Conservation (phyloP, 345 rosid genomes). For the Alliaria petiolata region DNA sequence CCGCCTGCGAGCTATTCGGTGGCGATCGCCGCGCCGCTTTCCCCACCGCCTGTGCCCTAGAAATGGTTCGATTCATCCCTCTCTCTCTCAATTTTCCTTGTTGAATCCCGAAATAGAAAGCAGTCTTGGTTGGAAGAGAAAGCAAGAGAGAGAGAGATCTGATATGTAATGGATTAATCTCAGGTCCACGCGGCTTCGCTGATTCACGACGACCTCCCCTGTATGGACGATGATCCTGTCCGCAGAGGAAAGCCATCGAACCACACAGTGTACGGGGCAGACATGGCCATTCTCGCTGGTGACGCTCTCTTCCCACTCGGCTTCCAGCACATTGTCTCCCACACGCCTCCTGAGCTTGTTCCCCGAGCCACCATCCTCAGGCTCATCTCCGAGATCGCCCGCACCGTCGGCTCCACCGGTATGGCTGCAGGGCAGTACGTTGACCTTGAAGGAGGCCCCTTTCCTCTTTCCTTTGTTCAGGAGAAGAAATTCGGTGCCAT, state of each 20-base stretch:
- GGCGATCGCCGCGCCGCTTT: slow-evolving; percentile 75
- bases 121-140: background rate
- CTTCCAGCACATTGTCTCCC: slow-evolving; percentile 77
- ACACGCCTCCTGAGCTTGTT: slow-evolving; percentile 65
- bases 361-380: slow-evolving; percentile 61
- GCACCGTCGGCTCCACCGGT: slow-evolving; percentile 86
- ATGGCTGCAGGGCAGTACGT: slow-evolving; percentile 98
- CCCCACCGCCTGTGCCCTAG: slow-evolving; percentile 97
- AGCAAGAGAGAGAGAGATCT: background rate
- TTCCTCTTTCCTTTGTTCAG: slow-evolving; percentile 53
- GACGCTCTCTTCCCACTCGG: slow-evolving; percentile 97
- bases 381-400: slow-evolving; percentile 86
- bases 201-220: slow-evolving; percentile 93
- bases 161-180: background rate
- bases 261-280: slow-evolving; percentile 67
- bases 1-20: slow-evolving; percentile 87
- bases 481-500: slow-evolving; percentile 90
- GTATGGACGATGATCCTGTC: slow-evolving; percentile 83
- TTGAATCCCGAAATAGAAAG: too few relatives aligned
- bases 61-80: slow-evolving; percentile 76
- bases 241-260: slow-evolving; percentile 92
- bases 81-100: too few relatives aligned
- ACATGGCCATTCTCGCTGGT: slow-evolving; percentile 92
- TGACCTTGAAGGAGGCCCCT: slow-evolving; percentile 76
- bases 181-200: slow-evolving; percentile 79